These are phyloP conservation scores for Astragalus glycyphyllos DNA, from an alignment of 306 rosid species.

Conservation along the genomic window DNA sequence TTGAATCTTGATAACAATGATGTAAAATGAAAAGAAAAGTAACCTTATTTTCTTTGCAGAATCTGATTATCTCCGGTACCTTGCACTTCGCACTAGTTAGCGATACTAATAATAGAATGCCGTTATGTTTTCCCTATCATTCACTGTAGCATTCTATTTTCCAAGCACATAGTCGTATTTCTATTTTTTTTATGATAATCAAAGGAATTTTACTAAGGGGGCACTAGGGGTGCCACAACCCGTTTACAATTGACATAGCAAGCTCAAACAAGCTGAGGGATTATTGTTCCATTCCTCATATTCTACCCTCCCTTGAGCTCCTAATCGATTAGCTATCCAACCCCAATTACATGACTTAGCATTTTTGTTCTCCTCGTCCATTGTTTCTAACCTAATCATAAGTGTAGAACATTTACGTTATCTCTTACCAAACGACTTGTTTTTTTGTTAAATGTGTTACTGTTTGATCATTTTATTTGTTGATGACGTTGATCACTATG, in stretches of 20 bases:
- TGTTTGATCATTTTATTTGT: slow-evolving; percentile 3
- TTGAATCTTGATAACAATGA: slow-evolving; percentile 45
- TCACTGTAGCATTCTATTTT: slow-evolving; percentile 30
- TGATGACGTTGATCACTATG: slow-evolving; percentile 37
- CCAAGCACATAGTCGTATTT: slow-evolving; percentile 47
- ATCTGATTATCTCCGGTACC: slow-evolving; percentile 38
- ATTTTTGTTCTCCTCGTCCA: slow-evolving; percentile 43
- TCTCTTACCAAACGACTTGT: not conserved
- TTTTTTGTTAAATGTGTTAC: slow-evolving; percentile 2
- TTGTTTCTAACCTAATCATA: slow-evolving; percentile 51
- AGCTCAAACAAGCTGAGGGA: too few species aligned
- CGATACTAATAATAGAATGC: slow-evolving; percentile 34
- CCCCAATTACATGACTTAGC: too few species aligned
- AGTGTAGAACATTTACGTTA: slow-evolving; percentile 17
- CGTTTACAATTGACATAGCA: too few species aligned
- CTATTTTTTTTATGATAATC: too few species aligned
- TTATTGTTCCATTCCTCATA: too few species aligned
- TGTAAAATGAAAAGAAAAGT: slow-evolving; percentile 48
- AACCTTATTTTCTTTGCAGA: slow-evolving; percentile 46
- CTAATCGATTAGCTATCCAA: too few species aligned
- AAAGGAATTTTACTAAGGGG: too few species aligned
- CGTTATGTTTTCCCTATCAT: slow-evolving; percentile 59
- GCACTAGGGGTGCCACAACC: too few species aligned
- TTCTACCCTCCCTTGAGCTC: too few species aligned
- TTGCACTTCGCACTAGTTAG: slow-evolving; percentile 38